phyloP scores from a whole-genome alignment of 805 yeast species.

The Maudiozyma serrabonitensis region DNA sequence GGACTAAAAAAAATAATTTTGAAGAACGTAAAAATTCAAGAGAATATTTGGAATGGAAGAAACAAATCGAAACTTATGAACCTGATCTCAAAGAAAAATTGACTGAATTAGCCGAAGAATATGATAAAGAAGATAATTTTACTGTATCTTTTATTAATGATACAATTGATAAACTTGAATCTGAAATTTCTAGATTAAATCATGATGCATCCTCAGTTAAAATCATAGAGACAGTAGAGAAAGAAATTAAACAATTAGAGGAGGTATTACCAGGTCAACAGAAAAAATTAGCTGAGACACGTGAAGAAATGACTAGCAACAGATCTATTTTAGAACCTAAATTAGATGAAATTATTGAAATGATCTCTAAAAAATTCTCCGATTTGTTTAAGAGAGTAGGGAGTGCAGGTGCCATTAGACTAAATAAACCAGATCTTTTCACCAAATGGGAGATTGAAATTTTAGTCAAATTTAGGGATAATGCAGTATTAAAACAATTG shows the following conservation, averaged over 20 bases:
- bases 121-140: constrained; percentile 30
- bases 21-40: constrained; percentile 20
- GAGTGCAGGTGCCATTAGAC: constrained; percentile 71
- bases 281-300: constrained; percentile 20
- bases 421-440: constrained; percentile 41
- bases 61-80: constrained; percentile 28
- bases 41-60: constrained; percentile 21
- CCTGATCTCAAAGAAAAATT: constrained; percentile 33
- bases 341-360: constrained; percentile 40
- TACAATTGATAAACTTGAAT: constrained; percentile 37
- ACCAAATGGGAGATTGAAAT: constrained; percentile 79
- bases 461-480: constrained; percentile 75
- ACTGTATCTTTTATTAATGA: constrained; percentile 32
- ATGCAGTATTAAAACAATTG: constrained; percentile 55
- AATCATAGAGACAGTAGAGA: constrained; percentile 25
- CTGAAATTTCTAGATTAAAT: constrained; percentile 33
- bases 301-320: constrained; percentile 32
- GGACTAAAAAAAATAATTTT: constrained; percentile 23
- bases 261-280: constrained; percentile 15
- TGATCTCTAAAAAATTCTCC: constrained; percentile 57
- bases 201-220: constrained; percentile 32
- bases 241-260: constrained; percentile 16
- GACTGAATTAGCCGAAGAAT: constrained; percentile 33
- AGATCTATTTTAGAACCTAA: constrained; percentile 51
- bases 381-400: constrained; percentile 64